phyloP scores from a whole-genome alignment of 2,329 filamentous ascomycete species.

The Phyllosticta citribraziliensis region DNA sequence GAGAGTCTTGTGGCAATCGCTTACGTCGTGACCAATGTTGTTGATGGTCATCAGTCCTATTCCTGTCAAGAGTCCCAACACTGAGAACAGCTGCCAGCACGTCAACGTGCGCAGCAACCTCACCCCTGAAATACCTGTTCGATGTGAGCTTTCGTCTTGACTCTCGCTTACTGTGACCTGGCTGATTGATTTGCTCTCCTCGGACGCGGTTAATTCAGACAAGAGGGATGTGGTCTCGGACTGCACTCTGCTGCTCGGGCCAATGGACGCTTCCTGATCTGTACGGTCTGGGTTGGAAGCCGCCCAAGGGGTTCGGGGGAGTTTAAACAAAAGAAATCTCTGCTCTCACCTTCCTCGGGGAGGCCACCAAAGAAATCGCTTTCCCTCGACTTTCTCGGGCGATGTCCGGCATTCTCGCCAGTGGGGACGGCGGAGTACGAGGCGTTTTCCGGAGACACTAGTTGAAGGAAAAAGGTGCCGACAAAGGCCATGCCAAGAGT shows the following conservation, averaged over 20 bases:
- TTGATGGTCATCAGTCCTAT: conserved; percentile 99
- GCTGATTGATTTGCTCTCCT: conserved; percentile 21
- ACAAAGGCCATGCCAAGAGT: conserved; percentile 66
- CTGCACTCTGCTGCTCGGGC: conserved; percentile 29
- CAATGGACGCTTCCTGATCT: conserved; percentile 8
- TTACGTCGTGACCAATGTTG: conserved; percentile 64
- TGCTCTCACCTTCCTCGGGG: conserved; percentile 57
- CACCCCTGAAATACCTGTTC: conserved; percentile 84
- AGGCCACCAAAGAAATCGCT: conserved; percentile 28
- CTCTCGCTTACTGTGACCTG: conserved; percentile 44
- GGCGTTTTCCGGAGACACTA: conserved; percentile 48
- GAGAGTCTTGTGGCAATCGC: neutral
- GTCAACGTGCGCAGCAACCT: conserved; percentile 60
- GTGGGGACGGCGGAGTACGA: conserved; percentile 48
- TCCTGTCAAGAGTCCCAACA: conserved; percentile 85
- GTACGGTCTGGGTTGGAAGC: conserved; percentile 5
- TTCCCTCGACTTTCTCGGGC: conserved; percentile 37
- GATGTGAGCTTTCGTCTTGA: conserved; percentile 64
- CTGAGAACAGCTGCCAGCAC: conserved; percentile 84
- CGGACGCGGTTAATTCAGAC: conserved; percentile 36
- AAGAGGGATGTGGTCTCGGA: conserved; percentile 78
- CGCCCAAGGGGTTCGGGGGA: conserved; percentile 1
- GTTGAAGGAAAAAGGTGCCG: conserved; percentile 76
- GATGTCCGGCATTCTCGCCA: conserved; percentile 35
- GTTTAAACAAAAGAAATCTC: conserved; percentile 5